Evolutionary conservation across 495 filamentous ascomycete species (phyloP).

Genomic region (Symbiotaphrina buchneri): DNA sequence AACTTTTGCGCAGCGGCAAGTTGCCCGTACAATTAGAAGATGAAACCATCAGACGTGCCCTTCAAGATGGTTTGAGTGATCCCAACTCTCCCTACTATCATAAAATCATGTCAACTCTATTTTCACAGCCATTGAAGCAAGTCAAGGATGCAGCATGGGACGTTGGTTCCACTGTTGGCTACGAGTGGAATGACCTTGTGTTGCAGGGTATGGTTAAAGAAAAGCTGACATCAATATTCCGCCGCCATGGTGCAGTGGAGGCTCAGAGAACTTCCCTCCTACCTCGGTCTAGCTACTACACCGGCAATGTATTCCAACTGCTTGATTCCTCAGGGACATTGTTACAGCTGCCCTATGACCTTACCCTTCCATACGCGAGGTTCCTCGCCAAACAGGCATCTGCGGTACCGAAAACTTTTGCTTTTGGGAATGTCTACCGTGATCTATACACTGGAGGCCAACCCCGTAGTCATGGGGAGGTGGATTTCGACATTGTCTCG

Average conservation of each 20-base stretch:
- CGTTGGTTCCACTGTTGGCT: slow-evolving; percentile 29
- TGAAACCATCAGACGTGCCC: slow-evolving; percentile 61
- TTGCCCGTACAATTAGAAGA: slow-evolving; percentile 82
- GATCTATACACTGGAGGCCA: slow-evolving; percentile 55
- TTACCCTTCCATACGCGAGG: slow-evolving; percentile 76
- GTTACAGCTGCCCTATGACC: slow-evolving; percentile 75
- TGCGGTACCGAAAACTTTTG: slow-evolving; percentile 52
- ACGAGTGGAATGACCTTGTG: slow-evolving; percentile 39
- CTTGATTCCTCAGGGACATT: slow-evolving; percentile 66
- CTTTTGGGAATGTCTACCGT: slow-evolving; percentile 78
- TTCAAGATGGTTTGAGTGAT: slow-evolving; percentile 61
- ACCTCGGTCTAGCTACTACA: slow-evolving; percentile 60
- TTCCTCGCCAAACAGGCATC: slow-evolving; percentile 52
- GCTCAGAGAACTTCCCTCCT: slow-evolving; percentile 49
- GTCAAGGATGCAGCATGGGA: slow-evolving; percentile 82
- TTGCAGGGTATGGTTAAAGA: slow-evolving; percentile 57
- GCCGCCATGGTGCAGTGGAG: slow-evolving; percentile 81
- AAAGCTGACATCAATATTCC: slow-evolving; percentile 55
- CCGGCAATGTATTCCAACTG: slow-evolving; percentile 44
- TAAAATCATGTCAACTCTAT: slow-evolving; percentile 68
- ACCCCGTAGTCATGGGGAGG: slow-evolving; percentile 65
- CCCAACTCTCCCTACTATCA: slow-evolving; percentile 71
- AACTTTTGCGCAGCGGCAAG: slow-evolving; percentile 70
- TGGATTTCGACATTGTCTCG: slow-evolving; percentile 87
- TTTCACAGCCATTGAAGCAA: slow-evolving; percentile 47